Conservation (phyloP, 345 rosid genomes). For the Citrus cavaleriei region DNA sequence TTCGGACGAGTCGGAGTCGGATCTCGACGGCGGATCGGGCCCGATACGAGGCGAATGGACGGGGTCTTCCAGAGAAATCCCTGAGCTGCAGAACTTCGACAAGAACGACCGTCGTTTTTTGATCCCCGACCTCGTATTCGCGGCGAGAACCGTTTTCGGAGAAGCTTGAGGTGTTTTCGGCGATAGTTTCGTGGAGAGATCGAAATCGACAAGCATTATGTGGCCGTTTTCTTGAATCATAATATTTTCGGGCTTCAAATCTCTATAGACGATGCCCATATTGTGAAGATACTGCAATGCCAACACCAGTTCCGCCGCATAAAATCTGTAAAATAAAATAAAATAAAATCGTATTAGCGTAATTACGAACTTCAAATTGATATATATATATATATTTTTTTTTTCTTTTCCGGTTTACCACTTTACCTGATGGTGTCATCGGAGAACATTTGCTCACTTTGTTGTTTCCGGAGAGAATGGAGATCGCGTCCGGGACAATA, state of each 20-base stretch:
- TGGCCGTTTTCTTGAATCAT: constrained; percentile 86
- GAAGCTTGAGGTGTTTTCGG: constrained; percentile 31
- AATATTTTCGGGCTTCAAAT: constrained; percentile 84
- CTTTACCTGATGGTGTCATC: constrained; percentile 59
- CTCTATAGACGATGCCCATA: constrained; percentile 72
- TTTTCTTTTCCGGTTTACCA: too few relatives aligned
- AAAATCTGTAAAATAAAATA: constrained; percentile 46
- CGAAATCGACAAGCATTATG: constrained; percentile 91
- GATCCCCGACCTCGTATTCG: neutral
- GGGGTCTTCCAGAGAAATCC: constrained; percentile 34
- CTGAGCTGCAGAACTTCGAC: constrained; percentile 41
- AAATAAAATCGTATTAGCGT: neutral
- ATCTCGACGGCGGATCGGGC: neutral
- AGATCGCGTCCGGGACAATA: constrained; percentile 83
- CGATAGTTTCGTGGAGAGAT: constrained; percentile 71
- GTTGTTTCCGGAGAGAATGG: constrained; percentile 46
- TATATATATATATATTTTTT: neutral
- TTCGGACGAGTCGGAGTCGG: constrained; percentile 25
- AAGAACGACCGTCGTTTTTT: constrained; percentile 27
- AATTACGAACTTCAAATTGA: neutral
- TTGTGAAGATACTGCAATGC: constrained; percentile 75
- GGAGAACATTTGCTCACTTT: constrained; percentile 81
- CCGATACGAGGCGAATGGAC: neutral
- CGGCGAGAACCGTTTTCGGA: constrained; percentile 1
- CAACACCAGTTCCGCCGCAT: constrained; percentile 83